These are phyloP conservation scores for Monosporascus cannonballus DNA, from an alignment of 2,329 filamentous ascomycete genomes.

Conservation along the genomic window DNA sequence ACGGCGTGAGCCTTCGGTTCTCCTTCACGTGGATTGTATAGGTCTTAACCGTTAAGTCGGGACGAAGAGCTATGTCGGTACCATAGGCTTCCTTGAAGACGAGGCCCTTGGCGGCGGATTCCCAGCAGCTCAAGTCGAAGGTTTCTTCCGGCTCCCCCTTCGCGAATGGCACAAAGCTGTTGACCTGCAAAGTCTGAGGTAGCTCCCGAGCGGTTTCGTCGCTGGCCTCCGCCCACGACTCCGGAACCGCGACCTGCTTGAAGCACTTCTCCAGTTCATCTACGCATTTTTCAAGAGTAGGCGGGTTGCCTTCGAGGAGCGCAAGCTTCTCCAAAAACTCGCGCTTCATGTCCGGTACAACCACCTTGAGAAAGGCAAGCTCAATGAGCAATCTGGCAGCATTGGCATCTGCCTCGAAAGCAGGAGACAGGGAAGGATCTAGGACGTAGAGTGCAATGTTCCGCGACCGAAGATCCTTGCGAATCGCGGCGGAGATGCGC, in stretches of 20 bases:
- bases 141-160: constrained; percentile 68
- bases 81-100: constrained; percentile 92
- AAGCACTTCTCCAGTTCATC: constrained; percentile 66
- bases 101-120: constrained; percentile 78
- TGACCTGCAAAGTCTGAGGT: constrained; percentile 62
- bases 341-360: constrained; percentile 58
- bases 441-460: constrained; percentile 67
- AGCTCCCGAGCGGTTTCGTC: constrained; percentile 49
- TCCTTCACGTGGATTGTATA: constrained; percentile 87
- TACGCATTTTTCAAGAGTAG: constrained; percentile 48
- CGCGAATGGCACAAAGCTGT: constrained; percentile 76
- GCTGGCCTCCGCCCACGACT: constrained; percentile 70
- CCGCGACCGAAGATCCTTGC: constrained; percentile 66
- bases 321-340: constrained; percentile 62
- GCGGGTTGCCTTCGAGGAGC: constrained; percentile 45
- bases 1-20: constrained; percentile 85
- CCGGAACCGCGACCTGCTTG: constrained; percentile 67
- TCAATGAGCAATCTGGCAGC: constrained; percentile 66
- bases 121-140: constrained; percentile 66
- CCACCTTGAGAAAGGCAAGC: constrained; percentile 75
- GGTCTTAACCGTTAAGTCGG: constrained; percentile 81
- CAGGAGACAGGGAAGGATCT: constrained; percentile 62
- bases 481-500: constrained; percentile 64
- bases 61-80: constrained; percentile 67
- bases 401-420: constrained; percentile 57